Percentiles rank a stretch among this genome's conserved stretches.
Evolutionary conservation across 495 filamentous ascomycete genomes (phyloP).

Genomic region (Penicillium malachiteum): DNA sequence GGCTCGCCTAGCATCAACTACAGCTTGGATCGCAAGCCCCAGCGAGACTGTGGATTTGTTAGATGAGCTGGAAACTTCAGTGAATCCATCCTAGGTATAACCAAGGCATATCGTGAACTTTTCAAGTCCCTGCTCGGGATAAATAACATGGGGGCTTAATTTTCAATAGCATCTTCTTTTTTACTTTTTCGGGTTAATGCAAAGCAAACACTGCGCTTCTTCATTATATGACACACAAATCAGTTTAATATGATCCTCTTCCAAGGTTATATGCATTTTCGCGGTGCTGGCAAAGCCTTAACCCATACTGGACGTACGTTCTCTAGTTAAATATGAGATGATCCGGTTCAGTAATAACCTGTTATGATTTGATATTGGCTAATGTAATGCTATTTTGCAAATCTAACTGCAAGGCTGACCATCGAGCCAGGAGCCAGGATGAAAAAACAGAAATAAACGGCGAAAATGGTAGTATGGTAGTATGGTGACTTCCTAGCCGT

Average conservation of each 20-base stretch:
- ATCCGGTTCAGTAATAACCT: background rate
- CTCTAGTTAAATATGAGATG: too few relatives aligned
- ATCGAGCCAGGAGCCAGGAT: background rate
- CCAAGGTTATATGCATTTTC: too few relatives aligned
- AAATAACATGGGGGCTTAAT: too few relatives aligned
- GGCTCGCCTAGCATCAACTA: slow-evolving; percentile 64
- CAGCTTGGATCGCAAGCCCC: slow-evolving; percentile 90
- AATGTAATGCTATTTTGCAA: background rate
- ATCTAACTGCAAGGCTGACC: background rate
- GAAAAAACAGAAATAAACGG: background rate
- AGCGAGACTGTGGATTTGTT: slow-evolving; percentile 83
- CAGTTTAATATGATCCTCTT: too few relatives aligned
- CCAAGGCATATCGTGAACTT: too few relatives aligned
- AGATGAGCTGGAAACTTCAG: slow-evolving; percentile 58
- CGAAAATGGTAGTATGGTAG: background rate
- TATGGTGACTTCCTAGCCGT: slow-evolving; percentile 11
- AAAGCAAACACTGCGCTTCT: too few relatives aligned
- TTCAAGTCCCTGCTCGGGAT: too few relatives aligned
- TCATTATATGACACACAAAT: too few relatives aligned
- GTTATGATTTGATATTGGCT: background rate
- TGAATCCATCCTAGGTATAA: background rate
- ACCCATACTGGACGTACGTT: too few relatives aligned
- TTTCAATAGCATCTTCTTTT: background rate
- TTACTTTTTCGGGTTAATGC: too few relatives aligned
- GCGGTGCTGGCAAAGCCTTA: too few relatives aligned